Conservation (phyloP, 1,139 yeast genomes). For the Nakaseomyces sp. region DNA sequence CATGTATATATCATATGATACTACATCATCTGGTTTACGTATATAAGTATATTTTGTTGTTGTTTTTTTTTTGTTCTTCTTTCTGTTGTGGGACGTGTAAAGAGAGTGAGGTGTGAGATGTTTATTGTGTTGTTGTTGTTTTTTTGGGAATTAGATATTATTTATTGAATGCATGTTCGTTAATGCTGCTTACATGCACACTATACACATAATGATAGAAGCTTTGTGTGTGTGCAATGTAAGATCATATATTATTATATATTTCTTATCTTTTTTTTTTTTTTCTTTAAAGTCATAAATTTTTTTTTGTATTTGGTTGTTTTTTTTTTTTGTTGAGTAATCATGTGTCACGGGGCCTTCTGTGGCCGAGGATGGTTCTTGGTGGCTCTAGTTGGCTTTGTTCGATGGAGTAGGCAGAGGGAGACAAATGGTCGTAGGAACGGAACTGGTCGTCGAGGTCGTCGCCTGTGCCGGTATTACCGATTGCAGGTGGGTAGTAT, state of each 20-base stretch:
- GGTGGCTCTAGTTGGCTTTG: conserved; percentile 5
- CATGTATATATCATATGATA: neutral
- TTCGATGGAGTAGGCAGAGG: conserved; percentile 1
- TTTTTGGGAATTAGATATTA: too few species aligned
- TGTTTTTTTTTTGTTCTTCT: neutral
- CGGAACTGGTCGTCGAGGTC: neutral
- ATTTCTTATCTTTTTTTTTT: too few species aligned
- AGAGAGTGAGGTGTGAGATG: too few species aligned
- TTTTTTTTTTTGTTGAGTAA: neutral
- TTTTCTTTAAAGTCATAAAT: too few species aligned
- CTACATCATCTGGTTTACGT: neutral
- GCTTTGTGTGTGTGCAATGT: too few species aligned
- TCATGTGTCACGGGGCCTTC: conserved; percentile 4
- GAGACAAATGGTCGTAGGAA: neutral
- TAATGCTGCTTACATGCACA: too few species aligned
- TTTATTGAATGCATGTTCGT: too few species aligned
- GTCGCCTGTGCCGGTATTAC: conserved; percentile 5
- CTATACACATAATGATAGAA: too few species aligned
- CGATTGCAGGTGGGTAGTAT: conserved; percentile 1
- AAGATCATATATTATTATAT: too few species aligned
- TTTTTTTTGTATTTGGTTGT: too few species aligned
- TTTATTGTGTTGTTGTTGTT: too few species aligned
- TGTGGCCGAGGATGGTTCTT: neutral
- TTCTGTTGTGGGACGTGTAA: too few species aligned
- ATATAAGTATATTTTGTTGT: neutral